phyloP scores from a whole-genome alignment of 805 yeast species.

The Pichia ethanolica region DNA sequence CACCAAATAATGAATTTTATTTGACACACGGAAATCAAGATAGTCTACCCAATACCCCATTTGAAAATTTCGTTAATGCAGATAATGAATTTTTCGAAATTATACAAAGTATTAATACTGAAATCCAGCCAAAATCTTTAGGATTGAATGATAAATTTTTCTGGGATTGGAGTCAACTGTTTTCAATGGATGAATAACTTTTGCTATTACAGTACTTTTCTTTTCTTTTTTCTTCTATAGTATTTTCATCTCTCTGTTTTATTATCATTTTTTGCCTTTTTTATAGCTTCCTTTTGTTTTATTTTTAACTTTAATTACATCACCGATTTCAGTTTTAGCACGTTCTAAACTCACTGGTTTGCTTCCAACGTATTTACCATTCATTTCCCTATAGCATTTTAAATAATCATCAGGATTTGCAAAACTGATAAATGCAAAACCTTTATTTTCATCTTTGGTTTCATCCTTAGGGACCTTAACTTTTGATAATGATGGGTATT shows the following conservation, averaged over 20 bases:
- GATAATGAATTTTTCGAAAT: slow-evolving; percentile 7
- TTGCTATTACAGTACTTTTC: too few species aligned
- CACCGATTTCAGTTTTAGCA: slow-evolving; percentile 41
- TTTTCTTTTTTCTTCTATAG: not conserved
- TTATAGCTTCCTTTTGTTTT: not conserved
- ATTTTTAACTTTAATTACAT: slow-evolving; percentile 2
- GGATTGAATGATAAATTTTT: slow-evolving; percentile 3
- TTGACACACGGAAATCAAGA: not conserved
- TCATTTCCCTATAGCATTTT: slow-evolving; percentile 65
- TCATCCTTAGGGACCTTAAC: slow-evolving; percentile 53
- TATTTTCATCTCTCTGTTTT: not conserved
- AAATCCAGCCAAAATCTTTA: not conserved
- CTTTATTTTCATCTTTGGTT: slow-evolving; percentile 41
- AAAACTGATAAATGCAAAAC: slow-evolving; percentile 73
- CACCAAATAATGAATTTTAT: not conserved
- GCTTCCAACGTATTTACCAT: slow-evolving; percentile 68
- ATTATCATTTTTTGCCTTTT: not conserved
- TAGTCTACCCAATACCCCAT: not conserved
- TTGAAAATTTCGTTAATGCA: not conserved
- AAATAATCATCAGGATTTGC: slow-evolving; percentile 58
- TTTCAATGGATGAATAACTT: not conserved
- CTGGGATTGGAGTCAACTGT: slow-evolving; percentile 8
- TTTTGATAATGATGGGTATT: slow-evolving; percentile 47
- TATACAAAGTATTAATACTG: slow-evolving; percentile 3
- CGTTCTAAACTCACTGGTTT: slow-evolving; percentile 64